Evolutionary conservation across 2,329 filamentous ascomycete species (phyloP), one percentile per base, ranked within the genome.

Genomic region (Clonostachys rhizophaga): DNA sequence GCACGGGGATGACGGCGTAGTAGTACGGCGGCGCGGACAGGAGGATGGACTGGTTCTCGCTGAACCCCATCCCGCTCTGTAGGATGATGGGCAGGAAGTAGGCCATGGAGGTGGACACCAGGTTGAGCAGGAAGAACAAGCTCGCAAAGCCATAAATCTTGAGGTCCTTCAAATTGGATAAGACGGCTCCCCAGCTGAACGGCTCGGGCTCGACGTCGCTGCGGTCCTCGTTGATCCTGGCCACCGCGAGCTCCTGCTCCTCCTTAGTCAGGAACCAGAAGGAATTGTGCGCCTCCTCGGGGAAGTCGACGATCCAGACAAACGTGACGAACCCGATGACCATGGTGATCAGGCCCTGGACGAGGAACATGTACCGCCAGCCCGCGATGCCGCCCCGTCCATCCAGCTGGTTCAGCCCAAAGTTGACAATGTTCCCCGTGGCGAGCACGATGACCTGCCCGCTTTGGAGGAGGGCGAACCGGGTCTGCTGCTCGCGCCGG

Each of bases 321-420:
- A 66, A 63, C 17, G 53, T 53, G 44, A 50, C 50, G 52, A 58
- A 49, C 4, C 57, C 54, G 14, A 61, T 44, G 35, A 53, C 49
- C 4, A 63, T 49, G 33, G 63, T 62, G 9, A 61, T 51, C 10
- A 64, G 48, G 2, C 70, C 70, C 50, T 72, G 68, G 9, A 67
- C 56, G 42, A 71, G 68, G 50, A 76, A 76, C 2, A 74, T 54
- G 72, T 72, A 76, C 48, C 69, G 59, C 73, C 72, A 76, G 5
- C 71, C 72, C 7, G 60, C 56, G 8, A 76, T 61, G 2, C 71
- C 71, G 39, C 63, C 64, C 14, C 57, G 58, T 3, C 67, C 67
- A 20, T 75, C 69, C 40, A 76, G 62, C 7, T 66, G 62, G 11
- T 66, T 61, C 24, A 54, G 45, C 8, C 47, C 50, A 30, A 51